Base-by-base conservation (phyloP, 192 early-diverging fungal genomes). In the Coemansia sp. region DNA sequence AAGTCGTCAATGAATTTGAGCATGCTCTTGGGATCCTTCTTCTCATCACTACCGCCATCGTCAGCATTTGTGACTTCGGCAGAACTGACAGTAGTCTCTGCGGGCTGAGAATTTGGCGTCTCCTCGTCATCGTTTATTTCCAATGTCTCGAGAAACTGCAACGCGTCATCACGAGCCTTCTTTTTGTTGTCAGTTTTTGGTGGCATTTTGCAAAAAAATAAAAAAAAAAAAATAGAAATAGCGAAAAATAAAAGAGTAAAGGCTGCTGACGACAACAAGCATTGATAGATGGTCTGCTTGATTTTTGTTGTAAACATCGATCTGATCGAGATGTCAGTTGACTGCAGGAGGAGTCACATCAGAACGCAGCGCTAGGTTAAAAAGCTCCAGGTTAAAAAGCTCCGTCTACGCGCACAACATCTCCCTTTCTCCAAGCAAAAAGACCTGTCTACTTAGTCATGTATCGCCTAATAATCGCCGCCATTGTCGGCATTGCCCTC, bases 131-230 rank as follows among this genome's bases (percentile, higher is more conserved):
- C 72, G 32, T 60, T 63, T 33, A 79, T 73, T n/a, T 75, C 74
- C 37, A 84, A 58, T 1, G 74, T 79, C 43, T 84, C 77, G 11
- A 84, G 77, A 58, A 84, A 84, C 46, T 78, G 67, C 64, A 84
- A 66, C n/a, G 75, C 82, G 46, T 79, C 82, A 47, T 84, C 82
- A 57, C 77, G 77, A 14, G 82, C 82, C 70, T 80, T 79, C 62
- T 78, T 78, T 53, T 82, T 82, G 62, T 37, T 66, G 42, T 64
- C 70, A 1, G 59, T 49, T 50, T 72, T 74, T 21, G 74, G 64
- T 16, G 80, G 52, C 80, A 82, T 82, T 61, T 23, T 19, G 10
- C 60, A 62, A 67, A 64, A 16, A 46, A 49, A 38, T 0, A 62
- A 60, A 21, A 66, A 26, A n/a, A 65, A 38, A 46, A 23, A n/a